These are phyloP conservation scores for Sphagnum contortum DNA, from an alignment of 225 moss, liverwort and hornwort species.

Conservation along the genomic window DNA sequence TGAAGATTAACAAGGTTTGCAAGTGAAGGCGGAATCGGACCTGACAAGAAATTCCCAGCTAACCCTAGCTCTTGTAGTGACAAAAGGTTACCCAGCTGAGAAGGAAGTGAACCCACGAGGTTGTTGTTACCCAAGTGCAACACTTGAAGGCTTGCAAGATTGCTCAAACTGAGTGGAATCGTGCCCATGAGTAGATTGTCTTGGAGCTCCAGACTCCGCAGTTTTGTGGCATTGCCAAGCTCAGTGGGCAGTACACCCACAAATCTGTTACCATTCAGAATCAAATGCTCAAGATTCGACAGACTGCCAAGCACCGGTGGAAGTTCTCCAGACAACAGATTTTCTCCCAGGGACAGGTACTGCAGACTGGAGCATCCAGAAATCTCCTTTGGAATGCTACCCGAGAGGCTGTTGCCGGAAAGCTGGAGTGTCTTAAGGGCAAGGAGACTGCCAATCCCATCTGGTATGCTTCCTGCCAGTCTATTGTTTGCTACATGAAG, in stretches of 20 bases:
- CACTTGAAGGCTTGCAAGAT: slow-evolving; percentile 23
- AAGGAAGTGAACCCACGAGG: slow-evolving; percentile 41
- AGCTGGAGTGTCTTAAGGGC: slow-evolving; percentile 52
- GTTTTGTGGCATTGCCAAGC: slow-evolving; percentile 24
- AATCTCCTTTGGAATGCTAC: slow-evolving; percentile 43
- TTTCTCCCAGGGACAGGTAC: slow-evolving; percentile 31
- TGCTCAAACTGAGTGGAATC: slow-evolving; percentile 42
- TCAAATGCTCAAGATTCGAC: slow-evolving; percentile 30
- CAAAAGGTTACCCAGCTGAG: slow-evolving; percentile 28
- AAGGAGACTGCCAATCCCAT: slow-evolving; percentile 35
- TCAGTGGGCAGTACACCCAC: slow-evolving; percentile 50
- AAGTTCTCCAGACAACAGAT: slow-evolving; percentile 43
- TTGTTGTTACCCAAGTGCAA: slow-evolving; percentile 44
- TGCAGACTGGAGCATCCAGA: slow-evolving; percentile 28
- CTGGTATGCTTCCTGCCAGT: slow-evolving; percentile 56
- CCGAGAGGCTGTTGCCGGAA: slow-evolving; percentile 39
- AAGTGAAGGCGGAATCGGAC: slow-evolving; percentile 39
- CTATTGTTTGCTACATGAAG: slow-evolving; percentile 48
- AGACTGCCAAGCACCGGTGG: slow-evolving; percentile 48
- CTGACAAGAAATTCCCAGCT: slow-evolving; percentile 51
- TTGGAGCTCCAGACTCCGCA: slow-evolving; percentile 47
- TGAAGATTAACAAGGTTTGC: slow-evolving; percentile 37
- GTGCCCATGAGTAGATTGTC: slow-evolving; percentile 46
- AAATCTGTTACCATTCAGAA: slow-evolving; percentile 48
- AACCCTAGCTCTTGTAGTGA: slow-evolving; percentile 31